Base-by-base conservation (phyloP, 495 filamentous ascomycete genomes). In the Daldinia vernicosa region DNA sequence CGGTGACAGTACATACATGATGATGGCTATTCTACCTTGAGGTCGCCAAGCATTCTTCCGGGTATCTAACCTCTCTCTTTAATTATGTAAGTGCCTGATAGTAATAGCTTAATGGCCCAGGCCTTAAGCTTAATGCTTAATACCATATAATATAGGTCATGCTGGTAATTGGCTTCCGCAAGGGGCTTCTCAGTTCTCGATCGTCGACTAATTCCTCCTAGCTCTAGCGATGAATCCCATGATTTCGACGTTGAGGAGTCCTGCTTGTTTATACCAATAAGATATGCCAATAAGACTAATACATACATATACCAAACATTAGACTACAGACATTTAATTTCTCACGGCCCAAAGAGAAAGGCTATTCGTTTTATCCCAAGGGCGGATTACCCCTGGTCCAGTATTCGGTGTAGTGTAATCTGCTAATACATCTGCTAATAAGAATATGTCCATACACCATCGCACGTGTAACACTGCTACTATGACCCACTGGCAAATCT, bases 191-290 rank as follows among this genome's bases (percentile, higher is more conserved):
- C 39, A 51, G 26, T 32, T 58, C 54, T 70, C 37, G 47, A 65
- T 50, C 61, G 7, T 55, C 14, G 12, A 59, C 32, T 27, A 28
- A 63, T 28, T 51, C 50, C 17, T 59, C 30, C 51, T 66, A 60
- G 67, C 51, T 71, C 63, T 22, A 57, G 51, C 53, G n/a, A 32
- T 14, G 57, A 58, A 66, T 28, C 55, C 55, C 33, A 54, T 64
- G 54, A 47, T 64, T 47, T n/a, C 33, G 14, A 60, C 12, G 8
- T 59, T 53, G 43, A 35, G 22, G 17, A 51, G 58, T 30, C 27
- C 39, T n/a, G 50, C 32, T 59, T 15, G 4, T 53, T 15, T 53
- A 47, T 17, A 47, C 19, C 4, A 6, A n/a, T 43, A 43, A 43
- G 24, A 52, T 52, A 52, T 19, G 30, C 24, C 24, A 47, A 9